A percentile compares a stretch with the other conserved stretches of the same genome.
Conservation (phyloP, 805 yeast species). For the Zygoascus biomembranicola region DNA sequence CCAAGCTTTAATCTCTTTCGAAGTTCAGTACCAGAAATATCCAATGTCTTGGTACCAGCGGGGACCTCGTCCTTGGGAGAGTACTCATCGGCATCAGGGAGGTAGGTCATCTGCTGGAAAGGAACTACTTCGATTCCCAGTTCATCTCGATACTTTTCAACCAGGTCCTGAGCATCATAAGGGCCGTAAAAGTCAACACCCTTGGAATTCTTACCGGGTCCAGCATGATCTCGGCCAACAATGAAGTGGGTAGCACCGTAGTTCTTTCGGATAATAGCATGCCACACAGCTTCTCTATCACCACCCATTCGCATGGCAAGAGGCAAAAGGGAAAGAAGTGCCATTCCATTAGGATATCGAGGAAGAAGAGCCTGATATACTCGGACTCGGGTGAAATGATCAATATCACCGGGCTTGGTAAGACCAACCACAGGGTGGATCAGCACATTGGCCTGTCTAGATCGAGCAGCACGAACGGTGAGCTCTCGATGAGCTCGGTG, state of each 20-base stretch:
- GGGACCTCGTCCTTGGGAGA: slow-evolving; percentile 92
- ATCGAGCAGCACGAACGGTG: slow-evolving; percentile 94
- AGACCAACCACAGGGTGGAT: slow-evolving; percentile 96
- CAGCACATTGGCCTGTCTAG: slow-evolving; percentile 75
- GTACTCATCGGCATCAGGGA: slow-evolving; percentile 91
- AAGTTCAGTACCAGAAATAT: slow-evolving; percentile 91
- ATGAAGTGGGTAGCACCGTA: slow-evolving; percentile 96
- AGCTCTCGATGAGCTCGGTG: slow-evolving; percentile 96
- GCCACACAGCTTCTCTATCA: slow-evolving; percentile 98
- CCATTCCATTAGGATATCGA: slow-evolving; percentile 91
- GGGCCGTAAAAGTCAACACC: slow-evolving; percentile 96
- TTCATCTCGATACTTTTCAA: slow-evolving; percentile 66
- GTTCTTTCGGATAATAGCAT: slow-evolving; percentile 91
- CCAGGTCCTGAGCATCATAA: slow-evolving; percentile 89
- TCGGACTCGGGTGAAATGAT: slow-evolving; percentile 94
- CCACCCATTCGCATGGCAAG: slow-evolving; percentile 99
- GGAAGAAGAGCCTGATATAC: slow-evolving; percentile 89
- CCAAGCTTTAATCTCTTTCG: slow-evolving; percentile 83
- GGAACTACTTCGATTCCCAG: slow-evolving; percentile 88
- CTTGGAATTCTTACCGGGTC: slow-evolving; percentile 82
- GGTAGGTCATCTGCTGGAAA: slow-evolving; percentile 91
- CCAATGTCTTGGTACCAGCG: slow-evolving; percentile 68
- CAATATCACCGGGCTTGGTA: slow-evolving; percentile 96
- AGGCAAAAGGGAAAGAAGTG: slow-evolving; percentile 78
- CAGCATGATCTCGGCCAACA: slow-evolving; percentile 98